phyloP scores from a whole-genome alignment of 768 basidiomycete genomes.

The Collybia nuda region DNA sequence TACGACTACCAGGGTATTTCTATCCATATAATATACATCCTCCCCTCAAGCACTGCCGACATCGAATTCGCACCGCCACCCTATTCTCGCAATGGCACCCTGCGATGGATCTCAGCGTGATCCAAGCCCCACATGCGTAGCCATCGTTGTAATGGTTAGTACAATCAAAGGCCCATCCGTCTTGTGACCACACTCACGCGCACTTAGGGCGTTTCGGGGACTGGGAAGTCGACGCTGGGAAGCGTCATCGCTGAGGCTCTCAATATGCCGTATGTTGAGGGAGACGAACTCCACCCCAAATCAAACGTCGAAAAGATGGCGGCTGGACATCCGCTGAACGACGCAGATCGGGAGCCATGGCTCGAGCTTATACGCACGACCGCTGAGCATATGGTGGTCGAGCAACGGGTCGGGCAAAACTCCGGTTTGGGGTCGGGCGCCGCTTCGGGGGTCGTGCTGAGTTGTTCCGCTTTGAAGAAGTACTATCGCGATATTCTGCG shows the following conservation, averaged over 20 bases:
- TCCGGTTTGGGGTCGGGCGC: conserved; percentile 5
- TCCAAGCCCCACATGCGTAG: conserved; percentile 12
- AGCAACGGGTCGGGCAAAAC: conserved; percentile 6
- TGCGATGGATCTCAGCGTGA: not conserved
- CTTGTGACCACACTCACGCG: not conserved
- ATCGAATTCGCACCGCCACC: too few species aligned
- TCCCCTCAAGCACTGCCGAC: too few species aligned
- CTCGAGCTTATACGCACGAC: conserved; percentile 67
- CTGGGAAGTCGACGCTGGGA: conserved; percentile 74
- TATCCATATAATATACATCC: too few species aligned
- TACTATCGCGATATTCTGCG: conserved; percentile 83
- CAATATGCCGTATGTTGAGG: conserved; percentile 81
- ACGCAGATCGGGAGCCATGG: conserved; percentile 87
- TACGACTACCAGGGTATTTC: too few species aligned
- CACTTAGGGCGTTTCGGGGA: conserved; percentile 68
- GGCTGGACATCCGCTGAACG: conserved; percentile 69
- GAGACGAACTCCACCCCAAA: conserved; percentile 82
- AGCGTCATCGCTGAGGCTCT: conserved; percentile 57
- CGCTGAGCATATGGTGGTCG: conserved; percentile 45
- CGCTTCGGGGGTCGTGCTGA: conserved; percentile 66
- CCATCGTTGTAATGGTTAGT: conserved; percentile 55
- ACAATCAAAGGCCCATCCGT: not conserved
- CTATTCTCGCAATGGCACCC: too few species aligned
- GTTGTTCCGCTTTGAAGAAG: conserved; percentile 82
- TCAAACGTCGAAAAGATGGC: conserved; percentile 90